phyloP scores from a whole-genome alignment of 2,329 filamentous ascomycete genomes.

The Lecanicillium sp. region DNA sequence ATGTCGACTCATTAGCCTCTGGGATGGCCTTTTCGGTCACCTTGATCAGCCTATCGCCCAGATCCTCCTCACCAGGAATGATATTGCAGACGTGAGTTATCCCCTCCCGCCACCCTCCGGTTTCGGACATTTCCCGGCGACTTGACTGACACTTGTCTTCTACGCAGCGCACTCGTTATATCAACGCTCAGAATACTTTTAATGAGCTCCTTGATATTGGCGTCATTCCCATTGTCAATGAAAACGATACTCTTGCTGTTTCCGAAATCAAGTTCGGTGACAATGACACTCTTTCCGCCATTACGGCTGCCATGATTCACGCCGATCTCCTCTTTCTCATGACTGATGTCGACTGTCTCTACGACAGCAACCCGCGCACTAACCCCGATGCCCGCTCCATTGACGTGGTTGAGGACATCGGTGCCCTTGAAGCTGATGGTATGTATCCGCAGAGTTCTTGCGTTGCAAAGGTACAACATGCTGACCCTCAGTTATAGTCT shows the following conservation, averaged over 20 bases:
- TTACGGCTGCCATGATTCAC: slow-evolving; percentile 94
- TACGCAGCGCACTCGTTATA: slow-evolving; percentile 72
- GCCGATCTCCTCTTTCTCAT: slow-evolving; percentile 96
- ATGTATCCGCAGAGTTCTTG: slow-evolving; percentile 12
- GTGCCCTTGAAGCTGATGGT: slow-evolving; percentile 73
- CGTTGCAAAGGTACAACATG: neutral
- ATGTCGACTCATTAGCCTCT: slow-evolving; percentile 87
- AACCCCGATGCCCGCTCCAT: slow-evolving; percentile 83
- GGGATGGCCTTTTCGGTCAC: slow-evolving; percentile 87
- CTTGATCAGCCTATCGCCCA: slow-evolving; percentile 87
- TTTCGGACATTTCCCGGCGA: slow-evolving; percentile 1
- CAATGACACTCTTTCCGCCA: slow-evolving; percentile 94
- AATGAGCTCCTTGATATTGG: slow-evolving; percentile 85
- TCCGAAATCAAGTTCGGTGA: slow-evolving; percentile 99
- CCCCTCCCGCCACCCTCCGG: slow-evolving; percentile 1
- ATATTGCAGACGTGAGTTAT: slow-evolving; percentile 77
- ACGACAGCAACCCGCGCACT: slow-evolving; percentile 87
- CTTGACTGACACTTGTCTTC: slow-evolving; percentile 1
- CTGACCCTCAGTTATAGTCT: slow-evolving; percentile 46
- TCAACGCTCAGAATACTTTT: slow-evolving; percentile 95
- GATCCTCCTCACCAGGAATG: slow-evolving; percentile 86
- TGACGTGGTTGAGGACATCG: slow-evolving; percentile 85
- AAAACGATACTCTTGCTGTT: slow-evolving; percentile 94
- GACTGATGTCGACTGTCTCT: slow-evolving; percentile 97
- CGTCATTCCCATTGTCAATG: slow-evolving; percentile 96